Conservation (phyloP, 345 rosid genomes). For the Bretschneidera sinensis region DNA sequence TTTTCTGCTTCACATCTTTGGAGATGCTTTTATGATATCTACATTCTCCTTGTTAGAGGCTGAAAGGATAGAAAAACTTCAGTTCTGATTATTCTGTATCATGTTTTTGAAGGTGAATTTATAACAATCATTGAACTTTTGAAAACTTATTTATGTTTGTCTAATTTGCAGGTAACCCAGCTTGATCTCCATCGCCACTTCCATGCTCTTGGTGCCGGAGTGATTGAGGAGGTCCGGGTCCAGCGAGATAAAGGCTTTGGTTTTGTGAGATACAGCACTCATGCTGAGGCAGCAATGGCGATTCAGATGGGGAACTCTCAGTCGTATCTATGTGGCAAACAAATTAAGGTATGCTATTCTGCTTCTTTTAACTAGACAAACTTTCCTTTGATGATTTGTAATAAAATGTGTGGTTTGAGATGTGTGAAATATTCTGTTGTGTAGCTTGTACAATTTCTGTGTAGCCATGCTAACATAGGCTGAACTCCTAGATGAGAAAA, state of each 20-base stretch:
- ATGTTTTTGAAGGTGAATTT: too few relatives aligned
- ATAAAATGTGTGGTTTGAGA: too few relatives aligned
- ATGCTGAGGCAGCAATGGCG: conserved; percentile 84
- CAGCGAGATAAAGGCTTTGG: conserved; percentile 98
- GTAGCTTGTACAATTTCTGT: background rate
- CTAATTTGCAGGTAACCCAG: conserved; percentile 63
- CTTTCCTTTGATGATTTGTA: too few relatives aligned
- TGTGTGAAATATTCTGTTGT: too few relatives aligned
- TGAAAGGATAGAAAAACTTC: too few relatives aligned
- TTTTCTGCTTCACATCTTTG: too few relatives aligned
- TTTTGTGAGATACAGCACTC: conserved; percentile 84
- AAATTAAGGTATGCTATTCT: conserved; percentile 62
- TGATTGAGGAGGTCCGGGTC: conserved; percentile 90
- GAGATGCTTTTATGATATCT: too few relatives aligned
- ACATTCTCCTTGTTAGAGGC: too few relatives aligned
- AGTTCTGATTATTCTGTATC: too few relatives aligned
- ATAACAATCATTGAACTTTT: too few relatives aligned
- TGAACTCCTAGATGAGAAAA: background rate
- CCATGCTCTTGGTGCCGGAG: conserved; percentile 86
- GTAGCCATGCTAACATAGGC: too few relatives aligned
- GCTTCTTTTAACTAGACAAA: background rate
- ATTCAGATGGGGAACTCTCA: conserved; percentile 88
- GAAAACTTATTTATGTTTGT: background rate
- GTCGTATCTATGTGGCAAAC: conserved; percentile 74
- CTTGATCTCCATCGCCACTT: conserved; percentile 89